Evolutionary conservation across 2,329 filamentous ascomycete genomes (phyloP).

Genomic region (Fusarium citri): DNA sequence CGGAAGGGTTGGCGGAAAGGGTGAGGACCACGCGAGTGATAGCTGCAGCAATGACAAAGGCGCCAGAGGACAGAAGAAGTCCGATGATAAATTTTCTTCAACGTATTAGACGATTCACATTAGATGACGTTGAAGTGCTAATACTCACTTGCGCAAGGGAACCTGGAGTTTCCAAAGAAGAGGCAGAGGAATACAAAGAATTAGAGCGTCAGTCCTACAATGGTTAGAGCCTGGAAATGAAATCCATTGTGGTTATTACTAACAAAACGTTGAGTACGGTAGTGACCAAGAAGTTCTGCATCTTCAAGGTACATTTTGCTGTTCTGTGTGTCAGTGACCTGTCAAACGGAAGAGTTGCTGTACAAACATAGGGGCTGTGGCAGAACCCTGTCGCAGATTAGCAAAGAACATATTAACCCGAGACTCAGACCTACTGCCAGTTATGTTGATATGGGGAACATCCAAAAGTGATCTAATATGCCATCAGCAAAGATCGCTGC

Average conservation of each 20-base stretch:
- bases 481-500: background rate
- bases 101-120: background rate
- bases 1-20: conserved; percentile 38
- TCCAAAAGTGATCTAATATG: conserved; percentile 33
- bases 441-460: conserved; percentile 40
- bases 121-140: rapidly evolving
- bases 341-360: rapidly evolving
- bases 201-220: conserved; percentile 29
- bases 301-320: conserved; percentile 34
- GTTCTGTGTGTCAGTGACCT: rapidly evolving
- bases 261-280: conserved; percentile 41
- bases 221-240: background rate
- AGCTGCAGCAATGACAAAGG: conserved; percentile 46
- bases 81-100: conserved; percentile 42
- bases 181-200: conserved; percentile 37
- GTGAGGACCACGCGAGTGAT: conserved; percentile 41
- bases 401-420: rapidly evolving
- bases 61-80: conserved; percentile 43
- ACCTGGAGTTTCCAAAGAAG: conserved; percentile 41
- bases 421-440: conserved; percentile 30
- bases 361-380: conserved; percentile 32
- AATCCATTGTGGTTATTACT: background rate
- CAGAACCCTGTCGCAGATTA: conserved; percentile 1
- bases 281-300: conserved; percentile 38
- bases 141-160: conserved; percentile 34